Conservation (phyloP, 371 early-diverging fungal species). For the Lichtheimia ornata region DNA sequence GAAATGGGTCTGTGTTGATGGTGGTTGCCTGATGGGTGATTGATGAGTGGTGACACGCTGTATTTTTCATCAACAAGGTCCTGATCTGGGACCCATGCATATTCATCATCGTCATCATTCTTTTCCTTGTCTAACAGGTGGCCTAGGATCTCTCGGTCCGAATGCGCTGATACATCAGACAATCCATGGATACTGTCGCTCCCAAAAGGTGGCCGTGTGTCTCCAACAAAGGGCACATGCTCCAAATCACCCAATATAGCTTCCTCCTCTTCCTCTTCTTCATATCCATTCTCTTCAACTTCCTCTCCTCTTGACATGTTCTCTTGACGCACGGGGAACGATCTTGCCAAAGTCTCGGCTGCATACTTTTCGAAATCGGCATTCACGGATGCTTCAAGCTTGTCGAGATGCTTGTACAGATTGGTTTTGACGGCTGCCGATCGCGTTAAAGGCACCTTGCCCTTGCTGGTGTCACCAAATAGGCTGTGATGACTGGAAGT, state of each 20-base stretch:
- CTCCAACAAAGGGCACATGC: conserved; percentile 13
- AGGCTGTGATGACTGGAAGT: too few species aligned
- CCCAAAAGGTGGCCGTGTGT: conserved; percentile 12
- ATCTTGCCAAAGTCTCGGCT: conserved; percentile 15
- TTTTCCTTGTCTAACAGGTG: conserved; percentile 11
- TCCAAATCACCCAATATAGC: conserved; percentile 11
- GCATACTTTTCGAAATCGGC: conserved; percentile 25
- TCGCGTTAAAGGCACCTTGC: not conserved
- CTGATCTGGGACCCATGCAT: conserved; percentile 10
- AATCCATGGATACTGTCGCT: not conserved
- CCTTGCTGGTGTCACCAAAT: not conserved
- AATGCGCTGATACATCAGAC: conserved; percentile 22
- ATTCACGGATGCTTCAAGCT: conserved; percentile 25
- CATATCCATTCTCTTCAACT: not conserved
- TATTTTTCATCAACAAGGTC: conserved; percentile 22
- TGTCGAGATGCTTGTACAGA: conserved; percentile 25
- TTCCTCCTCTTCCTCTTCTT: not conserved
- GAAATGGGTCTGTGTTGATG: conserved; percentile 16
- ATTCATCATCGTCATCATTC: conserved; percentile 1
- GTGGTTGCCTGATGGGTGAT: conserved; percentile 1
- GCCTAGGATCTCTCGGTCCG: conserved; percentile 24
- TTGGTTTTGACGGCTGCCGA: conserved; percentile 11
- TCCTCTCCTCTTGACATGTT: not conserved
- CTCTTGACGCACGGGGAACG: not conserved
- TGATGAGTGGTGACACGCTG: conserved; percentile 21